Percentiles rank a stretch among this genome's conserved stretches.
Conservation (phyloP, 73 alveolate species). For the Tetrahymena borealis region DNA sequence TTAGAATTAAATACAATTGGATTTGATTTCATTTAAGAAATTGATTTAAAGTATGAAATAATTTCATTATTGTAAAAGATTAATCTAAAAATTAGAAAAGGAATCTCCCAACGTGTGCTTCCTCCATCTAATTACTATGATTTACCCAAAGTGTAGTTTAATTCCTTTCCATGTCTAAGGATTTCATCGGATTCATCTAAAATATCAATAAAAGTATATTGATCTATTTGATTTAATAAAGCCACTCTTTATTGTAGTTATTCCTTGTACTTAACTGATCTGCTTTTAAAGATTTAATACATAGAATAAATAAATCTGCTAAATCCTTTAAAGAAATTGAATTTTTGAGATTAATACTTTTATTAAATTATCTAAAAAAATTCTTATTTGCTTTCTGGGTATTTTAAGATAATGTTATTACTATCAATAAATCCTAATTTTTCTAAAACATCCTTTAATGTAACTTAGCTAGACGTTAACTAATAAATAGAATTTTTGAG, state of each 20-base stretch:
- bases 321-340: neutral
- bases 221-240: neutral
- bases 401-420: neutral
- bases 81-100: neutral
- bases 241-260: neutral
- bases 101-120: neutral
- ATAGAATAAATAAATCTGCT: neutral
- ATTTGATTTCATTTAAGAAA: neutral
- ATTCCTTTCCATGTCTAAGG: neutral
- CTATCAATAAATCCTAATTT: neutral
- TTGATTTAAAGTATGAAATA: neutral
- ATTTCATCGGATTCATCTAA: conserved; percentile 23
- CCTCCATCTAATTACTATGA: neutral
- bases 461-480: neutral
- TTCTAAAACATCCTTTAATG: neutral
- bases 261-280: neutral
- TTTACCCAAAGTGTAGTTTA: conserved; percentile 7
- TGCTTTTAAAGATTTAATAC: neutral
- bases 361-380: neutral
- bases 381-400: neutral
- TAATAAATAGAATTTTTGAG: neutral
- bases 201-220: neutral
- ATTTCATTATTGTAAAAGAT: neutral
- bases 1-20: neutral
- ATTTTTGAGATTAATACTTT: neutral